Conservation (phyloP, 2,329 filamentous ascomycete genomes). For the Xylaria digitata region DNA sequence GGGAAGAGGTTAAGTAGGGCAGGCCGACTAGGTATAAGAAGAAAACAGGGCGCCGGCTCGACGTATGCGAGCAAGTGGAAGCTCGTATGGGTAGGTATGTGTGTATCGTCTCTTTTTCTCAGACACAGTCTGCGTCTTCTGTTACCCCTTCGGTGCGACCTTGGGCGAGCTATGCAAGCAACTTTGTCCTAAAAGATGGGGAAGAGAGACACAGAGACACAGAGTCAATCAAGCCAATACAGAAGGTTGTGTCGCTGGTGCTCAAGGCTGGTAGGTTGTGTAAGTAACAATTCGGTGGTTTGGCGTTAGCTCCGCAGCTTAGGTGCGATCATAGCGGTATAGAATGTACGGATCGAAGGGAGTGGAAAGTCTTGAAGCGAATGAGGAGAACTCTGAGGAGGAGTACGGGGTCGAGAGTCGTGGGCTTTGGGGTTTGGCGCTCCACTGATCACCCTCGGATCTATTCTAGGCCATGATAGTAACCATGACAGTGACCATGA, state of each 20-base stretch:
- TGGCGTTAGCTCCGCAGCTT: slow-evolving; percentile 14
- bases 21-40: slow-evolving; percentile 14
- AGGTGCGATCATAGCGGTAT: slow-evolving; percentile 1
- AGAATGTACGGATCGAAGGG: background rate
- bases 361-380: slow-evolving; percentile 8
- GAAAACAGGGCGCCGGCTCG: slow-evolving; percentile 1
- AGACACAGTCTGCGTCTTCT: slow-evolving; percentile 13
- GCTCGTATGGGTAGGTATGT: background rate
- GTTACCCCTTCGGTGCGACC: slow-evolving; percentile 7
- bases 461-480: slow-evolving; percentile 30
- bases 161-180: slow-evolving; percentile 2
- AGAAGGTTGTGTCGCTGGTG: background rate
- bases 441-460: slow-evolving; percentile 35
- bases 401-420: slow-evolving; percentile 11
- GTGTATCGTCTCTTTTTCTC: slow-evolving; percentile 17
- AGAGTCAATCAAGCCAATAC: background rate
- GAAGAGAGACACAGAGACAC: background rate
- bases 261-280: background rate
- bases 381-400: background rate
- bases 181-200: background rate
- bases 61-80: slow-evolving; percentile 5
- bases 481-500: background rate
- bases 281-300: slow-evolving; percentile 10
- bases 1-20: background rate
- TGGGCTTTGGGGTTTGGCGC: slow-evolving; percentile 17